A percentile compares a stretch with the other conserved stretches of the same genome.
phyloP scores from a whole-genome alignment of 495 filamentous ascomycete genomes.

The Aspergillus sclerotiicarbonarius region DNA sequence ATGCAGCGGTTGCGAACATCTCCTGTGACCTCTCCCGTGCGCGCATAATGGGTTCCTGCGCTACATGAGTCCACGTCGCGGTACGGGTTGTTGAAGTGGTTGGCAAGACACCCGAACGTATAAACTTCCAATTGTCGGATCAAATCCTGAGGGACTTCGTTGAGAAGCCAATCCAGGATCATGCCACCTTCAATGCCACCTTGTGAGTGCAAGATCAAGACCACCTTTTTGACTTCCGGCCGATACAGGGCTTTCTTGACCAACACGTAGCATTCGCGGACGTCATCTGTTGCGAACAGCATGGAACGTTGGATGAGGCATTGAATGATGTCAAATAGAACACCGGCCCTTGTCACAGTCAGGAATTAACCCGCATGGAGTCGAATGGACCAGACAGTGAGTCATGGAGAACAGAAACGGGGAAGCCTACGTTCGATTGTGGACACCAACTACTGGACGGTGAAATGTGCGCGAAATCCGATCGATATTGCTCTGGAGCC shows the following conservation, averaged over 20 bases:
- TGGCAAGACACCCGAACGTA: constrained; percentile 81
- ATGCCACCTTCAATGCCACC: constrained; percentile 75
- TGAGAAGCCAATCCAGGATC: constrained; percentile 75
- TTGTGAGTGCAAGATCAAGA: constrained; percentile 79
- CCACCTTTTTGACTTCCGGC: constrained; percentile 62
- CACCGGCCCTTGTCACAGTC: constrained; percentile 39
- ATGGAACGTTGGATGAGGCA: constrained; percentile 77
- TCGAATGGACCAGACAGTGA: too few species aligned
- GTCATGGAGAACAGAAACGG: background rate
- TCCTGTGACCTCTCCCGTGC: constrained; percentile 43
- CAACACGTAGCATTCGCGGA: constrained; percentile 46
- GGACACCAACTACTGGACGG: constrained; percentile 73
- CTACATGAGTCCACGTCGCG: constrained; percentile 15
- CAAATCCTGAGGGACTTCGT: constrained; percentile 66
- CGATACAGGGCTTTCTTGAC: constrained; percentile 30
- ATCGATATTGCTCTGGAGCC: constrained; percentile 68
- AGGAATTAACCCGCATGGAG: background rate
- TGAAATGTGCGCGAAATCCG: constrained; percentile 72
- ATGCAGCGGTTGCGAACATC: background rate
- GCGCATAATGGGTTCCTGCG: constrained; percentile 1
- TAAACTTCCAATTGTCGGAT: constrained; percentile 76
- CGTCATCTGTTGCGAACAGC: constrained; percentile 66
- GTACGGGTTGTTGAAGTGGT: constrained; percentile 84
- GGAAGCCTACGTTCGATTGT: constrained; percentile 64
- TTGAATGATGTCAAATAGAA: constrained; percentile 73